Conservation (phyloP, 129 eudicot species). For the Silybum marianum region DNA sequence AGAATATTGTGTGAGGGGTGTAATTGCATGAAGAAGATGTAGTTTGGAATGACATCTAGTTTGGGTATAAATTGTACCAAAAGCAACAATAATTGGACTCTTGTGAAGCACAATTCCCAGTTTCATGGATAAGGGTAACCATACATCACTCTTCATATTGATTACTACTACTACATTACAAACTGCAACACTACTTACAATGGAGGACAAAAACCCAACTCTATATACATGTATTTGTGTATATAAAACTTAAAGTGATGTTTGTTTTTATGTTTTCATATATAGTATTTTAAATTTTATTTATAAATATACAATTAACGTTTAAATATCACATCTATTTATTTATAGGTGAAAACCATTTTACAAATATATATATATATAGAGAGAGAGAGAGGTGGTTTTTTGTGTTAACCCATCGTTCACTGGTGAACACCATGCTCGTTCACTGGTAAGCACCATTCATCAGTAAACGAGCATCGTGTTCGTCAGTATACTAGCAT, state of each 20-base stretch:
- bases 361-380: not conserved
- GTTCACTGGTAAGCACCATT: too few relatives aligned
- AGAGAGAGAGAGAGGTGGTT: too few relatives aligned
- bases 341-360: not conserved
- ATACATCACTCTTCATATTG: constrained; percentile 8
- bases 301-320: not conserved
- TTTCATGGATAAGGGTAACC: constrained; percentile 28
- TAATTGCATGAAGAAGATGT: constrained; percentile 3
- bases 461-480: too few relatives aligned
- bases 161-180: constrained; percentile 29
- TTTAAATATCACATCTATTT: not conserved
- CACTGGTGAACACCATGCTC: too few relatives aligned
- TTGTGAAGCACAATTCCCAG: constrained; percentile 27
- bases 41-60: constrained; percentile 29
- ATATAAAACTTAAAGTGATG: not conserved
- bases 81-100: constrained; percentile 40
- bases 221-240: not conserved
- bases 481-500: too few relatives aligned
- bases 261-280: too few relatives aligned
- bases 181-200: constrained; percentile 21
- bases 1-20: constrained; percentile 17
- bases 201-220: not conserved
- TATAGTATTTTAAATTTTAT: too few relatives aligned
- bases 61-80: constrained; percentile 34
- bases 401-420: too few relatives aligned